Conservation (phyloP, 164 flowering plant species). For the Aristolochia contorta region DNA sequence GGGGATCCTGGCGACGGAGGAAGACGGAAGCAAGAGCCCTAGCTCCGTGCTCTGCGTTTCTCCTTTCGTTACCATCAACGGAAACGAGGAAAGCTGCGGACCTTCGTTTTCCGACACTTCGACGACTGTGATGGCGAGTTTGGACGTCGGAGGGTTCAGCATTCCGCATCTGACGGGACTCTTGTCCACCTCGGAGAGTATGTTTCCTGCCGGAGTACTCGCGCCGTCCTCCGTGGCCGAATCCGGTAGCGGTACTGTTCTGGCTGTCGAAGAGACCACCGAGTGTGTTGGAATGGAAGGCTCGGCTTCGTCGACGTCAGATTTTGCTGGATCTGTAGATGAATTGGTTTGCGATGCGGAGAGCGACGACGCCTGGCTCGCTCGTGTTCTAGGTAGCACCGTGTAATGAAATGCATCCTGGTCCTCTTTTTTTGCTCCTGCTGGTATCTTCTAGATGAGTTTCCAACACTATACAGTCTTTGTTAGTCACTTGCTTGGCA, state of each 20-base stretch:
- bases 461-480: too few species aligned
- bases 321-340: neutral
- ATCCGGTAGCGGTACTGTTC: neutral
- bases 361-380: slow-evolving; percentile 10
- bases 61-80: slow-evolving; percentile 11
- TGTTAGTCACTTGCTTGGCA: too few species aligned
- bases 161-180: slow-evolving; percentile 4
- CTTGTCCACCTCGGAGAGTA: too few species aligned
- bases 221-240: neutral
- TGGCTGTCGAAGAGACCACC: neutral
- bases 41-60: neutral
- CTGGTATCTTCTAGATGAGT: too few species aligned
- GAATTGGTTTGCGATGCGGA: neutral
- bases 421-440: too few species aligned
- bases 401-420: too few species aligned
- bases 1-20: slow-evolving; percentile 11
- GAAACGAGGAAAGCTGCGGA: slow-evolving; percentile 19
- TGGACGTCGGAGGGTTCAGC: slow-evolving; percentile 8
- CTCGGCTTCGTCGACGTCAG: too few species aligned
- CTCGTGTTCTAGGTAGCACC: neutral
- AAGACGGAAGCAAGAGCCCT: slow-evolving; percentile 1
- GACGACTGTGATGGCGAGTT: slow-evolving; percentile 16
- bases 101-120: slow-evolving; percentile 15
- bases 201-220: neutral
- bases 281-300: neutral